A percentile compares a stretch with the other conserved stretches of the same genome.
Conservation (phyloP, 1,284 basidiomycete species). For the Exobasidium cylindrosporum region DNA sequence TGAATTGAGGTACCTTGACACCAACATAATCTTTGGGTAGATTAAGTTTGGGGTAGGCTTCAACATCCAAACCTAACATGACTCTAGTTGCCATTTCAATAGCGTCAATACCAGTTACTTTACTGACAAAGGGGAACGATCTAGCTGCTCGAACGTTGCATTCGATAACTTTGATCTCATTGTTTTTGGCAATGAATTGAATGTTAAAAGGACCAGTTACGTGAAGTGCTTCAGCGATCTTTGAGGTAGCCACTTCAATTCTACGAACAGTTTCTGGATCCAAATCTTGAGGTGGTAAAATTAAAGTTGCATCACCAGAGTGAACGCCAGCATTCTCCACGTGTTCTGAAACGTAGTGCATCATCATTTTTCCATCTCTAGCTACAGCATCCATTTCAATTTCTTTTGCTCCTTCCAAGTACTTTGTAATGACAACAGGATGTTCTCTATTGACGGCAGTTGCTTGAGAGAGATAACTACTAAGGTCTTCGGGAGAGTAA, state of each 20-base stretch:
- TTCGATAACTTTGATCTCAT: constrained; percentile 99
- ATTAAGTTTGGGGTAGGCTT: constrained; percentile 81
- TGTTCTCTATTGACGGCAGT: constrained; percentile 94
- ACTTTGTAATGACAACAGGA: constrained; percentile 97
- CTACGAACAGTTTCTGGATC: constrained; percentile 93
- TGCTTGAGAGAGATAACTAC: constrained; percentile 89
- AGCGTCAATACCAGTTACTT: constrained; percentile 94
- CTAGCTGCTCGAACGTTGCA: constrained; percentile 96
- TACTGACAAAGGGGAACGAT: constrained; percentile 98
- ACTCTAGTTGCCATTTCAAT: constrained; percentile 98
- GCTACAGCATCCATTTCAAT: constrained; percentile 99
- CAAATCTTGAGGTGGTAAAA: constrained; percentile 94
- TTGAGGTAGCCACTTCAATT: constrained; percentile 92
- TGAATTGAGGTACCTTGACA: constrained; percentile 98
- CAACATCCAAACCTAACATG: constrained; percentile 86
- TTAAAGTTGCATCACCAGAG: constrained; percentile 95
- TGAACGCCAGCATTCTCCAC: constrained; percentile 98
- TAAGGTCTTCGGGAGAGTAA: constrained; percentile 83
- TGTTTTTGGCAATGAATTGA: constrained; percentile 99
- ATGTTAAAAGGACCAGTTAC: constrained; percentile 99
- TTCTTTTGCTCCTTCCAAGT: constrained; percentile 98
- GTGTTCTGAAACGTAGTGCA: constrained; percentile 99
- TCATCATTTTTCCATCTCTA: constrained; percentile 92
- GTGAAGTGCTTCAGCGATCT: constrained; percentile 91
- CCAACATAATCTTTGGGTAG: constrained; percentile 91